A percentile compares a stretch with the other conserved stretches of the same genome.
Conservation (phyloP, 129 eudicot genomes). For the Smallanthus sonchifolius region DNA sequence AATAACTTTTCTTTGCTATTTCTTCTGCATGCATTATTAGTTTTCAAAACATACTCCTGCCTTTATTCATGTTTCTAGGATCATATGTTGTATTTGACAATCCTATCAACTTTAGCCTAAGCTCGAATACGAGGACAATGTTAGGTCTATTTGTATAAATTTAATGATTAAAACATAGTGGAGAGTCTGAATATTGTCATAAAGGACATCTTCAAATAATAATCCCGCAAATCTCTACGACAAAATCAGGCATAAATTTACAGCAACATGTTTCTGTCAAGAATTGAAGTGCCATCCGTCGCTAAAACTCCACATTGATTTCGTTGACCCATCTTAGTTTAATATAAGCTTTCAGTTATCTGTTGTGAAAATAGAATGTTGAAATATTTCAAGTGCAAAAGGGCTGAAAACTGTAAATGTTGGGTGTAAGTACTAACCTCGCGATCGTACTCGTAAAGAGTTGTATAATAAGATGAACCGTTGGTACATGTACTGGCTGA, state of each 20-base stretch:
- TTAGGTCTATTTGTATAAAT: no score
- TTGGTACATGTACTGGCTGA: conserved; percentile 21
- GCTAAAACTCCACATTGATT: neutral
- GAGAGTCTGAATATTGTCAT: no score
- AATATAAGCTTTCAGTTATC: conserved; percentile 27
- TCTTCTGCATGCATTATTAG: neutral
- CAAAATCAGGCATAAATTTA: no score
- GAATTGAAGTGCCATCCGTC: neutral
- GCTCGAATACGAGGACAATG: no score
- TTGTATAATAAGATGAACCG: conserved; percentile 25
- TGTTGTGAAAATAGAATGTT: conserved; percentile 3
- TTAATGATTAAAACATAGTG: no score
- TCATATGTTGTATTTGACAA: neutral
- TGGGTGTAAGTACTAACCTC: conserved; percentile 18
- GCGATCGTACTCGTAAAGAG: conserved; percentile 23
- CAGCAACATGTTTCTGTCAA: neutral
- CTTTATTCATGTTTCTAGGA: neutral
- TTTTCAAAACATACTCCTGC: neutral
- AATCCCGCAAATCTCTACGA: no score
- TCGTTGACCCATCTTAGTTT: neutral
- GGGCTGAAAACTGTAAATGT: conserved; percentile 1
- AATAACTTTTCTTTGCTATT: neutral
- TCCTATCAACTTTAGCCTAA: no score
- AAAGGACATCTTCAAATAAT: no score
- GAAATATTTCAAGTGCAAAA: neutral